phyloP scores from a whole-genome alignment of 352 stramenopile species.

The Thraustotheca clavata region DNA sequence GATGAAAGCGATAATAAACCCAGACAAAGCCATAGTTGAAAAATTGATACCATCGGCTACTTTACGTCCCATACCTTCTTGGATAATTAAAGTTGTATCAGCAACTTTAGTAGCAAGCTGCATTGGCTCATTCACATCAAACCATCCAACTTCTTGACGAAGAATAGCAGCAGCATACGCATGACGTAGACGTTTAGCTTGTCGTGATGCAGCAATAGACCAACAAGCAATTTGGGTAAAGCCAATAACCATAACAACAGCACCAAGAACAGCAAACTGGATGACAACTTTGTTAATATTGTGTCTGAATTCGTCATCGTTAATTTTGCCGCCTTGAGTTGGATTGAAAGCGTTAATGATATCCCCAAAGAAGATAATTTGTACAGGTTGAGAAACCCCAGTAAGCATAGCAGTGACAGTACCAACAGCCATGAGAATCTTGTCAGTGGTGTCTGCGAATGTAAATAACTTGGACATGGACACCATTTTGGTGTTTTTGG shows the following conservation, averaged over 20 bases:
- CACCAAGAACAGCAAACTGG: constrained; percentile 29
- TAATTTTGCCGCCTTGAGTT: not conserved
- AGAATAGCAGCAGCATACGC: constrained; percentile 37
- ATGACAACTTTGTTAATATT: constrained; percentile 29
- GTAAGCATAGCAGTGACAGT: constrained; percentile 33
- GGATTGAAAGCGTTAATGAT: constrained; percentile 59
- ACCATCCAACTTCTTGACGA: constrained; percentile 35
- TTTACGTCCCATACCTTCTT: constrained; percentile 55
- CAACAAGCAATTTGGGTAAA: constrained; percentile 44
- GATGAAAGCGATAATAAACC: constrained; percentile 25
- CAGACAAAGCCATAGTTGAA: constrained; percentile 21
- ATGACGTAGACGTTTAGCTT: constrained; percentile 46
- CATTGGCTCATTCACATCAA: constrained; percentile 54
- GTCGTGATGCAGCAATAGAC: constrained; percentile 48
- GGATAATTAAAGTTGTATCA: constrained; percentile 38
- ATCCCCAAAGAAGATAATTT: constrained; percentile 65
- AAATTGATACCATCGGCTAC: constrained; percentile 32
- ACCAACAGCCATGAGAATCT: constrained; percentile 47
- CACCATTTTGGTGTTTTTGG: too few species aligned
- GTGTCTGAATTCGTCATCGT: not conserved
- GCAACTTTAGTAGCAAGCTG: constrained; percentile 30
- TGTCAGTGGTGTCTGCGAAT: constrained; percentile 43
- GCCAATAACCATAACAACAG: constrained; percentile 24
- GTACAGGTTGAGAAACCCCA: constrained; percentile 46
- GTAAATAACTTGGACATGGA: constrained; percentile 24